These are phyloP conservation scores for Murraya koenigii DNA, from an alignment of 345 rosid species.

Conservation along the genomic window DNA sequence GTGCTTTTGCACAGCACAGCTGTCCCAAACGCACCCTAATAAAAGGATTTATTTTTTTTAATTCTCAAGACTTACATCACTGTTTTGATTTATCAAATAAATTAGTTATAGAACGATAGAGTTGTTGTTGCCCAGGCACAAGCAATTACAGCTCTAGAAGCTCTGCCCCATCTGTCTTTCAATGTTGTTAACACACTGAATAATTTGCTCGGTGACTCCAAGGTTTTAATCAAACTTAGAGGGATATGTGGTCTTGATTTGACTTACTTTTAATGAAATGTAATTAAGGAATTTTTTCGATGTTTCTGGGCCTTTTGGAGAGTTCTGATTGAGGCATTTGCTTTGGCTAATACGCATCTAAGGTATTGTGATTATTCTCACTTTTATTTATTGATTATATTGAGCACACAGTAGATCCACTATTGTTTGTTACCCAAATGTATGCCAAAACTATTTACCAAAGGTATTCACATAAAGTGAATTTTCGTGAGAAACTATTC, in stretches of 20 bases:
- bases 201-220: constrained; percentile 71
- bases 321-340: constrained; percentile 89
- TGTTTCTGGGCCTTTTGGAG: constrained; percentile 88
- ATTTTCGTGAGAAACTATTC: not conserved
- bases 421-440: not conserved
- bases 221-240: constrained; percentile 46
- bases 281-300: constrained; percentile 8
- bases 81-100: constrained; percentile 75
- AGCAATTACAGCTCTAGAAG: constrained; percentile 67
- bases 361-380: constrained; percentile 49
- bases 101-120: constrained; percentile 91
- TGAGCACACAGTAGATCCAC: not conserved
- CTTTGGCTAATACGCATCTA: constrained; percentile 83
- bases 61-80: not conserved
- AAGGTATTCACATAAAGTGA: not conserved
- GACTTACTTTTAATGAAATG: constrained; percentile 1
- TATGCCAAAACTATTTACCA: not conserved
- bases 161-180: constrained; percentile 73
- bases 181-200: constrained; percentile 74
- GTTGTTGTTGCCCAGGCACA: constrained; percentile 97
- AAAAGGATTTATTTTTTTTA: too few species aligned
- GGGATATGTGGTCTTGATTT: constrained; percentile 2
- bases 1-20: too few species aligned
- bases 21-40: too few species aligned
- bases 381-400: not conserved